Evolutionary conservation across 2,329 filamentous ascomycete species (phyloP).

Genomic region (Ophiostoma sp.): DNA sequence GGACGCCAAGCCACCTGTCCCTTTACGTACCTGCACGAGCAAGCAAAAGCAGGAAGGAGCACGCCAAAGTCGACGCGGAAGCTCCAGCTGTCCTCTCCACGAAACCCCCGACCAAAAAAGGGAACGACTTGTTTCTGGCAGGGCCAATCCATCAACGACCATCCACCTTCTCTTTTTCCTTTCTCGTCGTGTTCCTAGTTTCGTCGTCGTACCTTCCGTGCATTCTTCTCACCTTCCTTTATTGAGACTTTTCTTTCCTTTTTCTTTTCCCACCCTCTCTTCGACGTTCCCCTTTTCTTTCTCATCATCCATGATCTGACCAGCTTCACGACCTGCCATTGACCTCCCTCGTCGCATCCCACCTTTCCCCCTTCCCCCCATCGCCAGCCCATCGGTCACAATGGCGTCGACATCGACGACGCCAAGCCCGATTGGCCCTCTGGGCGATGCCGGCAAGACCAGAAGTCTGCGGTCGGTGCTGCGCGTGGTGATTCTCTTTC

Average conservation of each 20-base stretch:
- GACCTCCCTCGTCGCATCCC: slow-evolving; percentile 8
- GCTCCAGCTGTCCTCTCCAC: slow-evolving; percentile 30
- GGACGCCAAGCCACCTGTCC: slow-evolving; percentile 24
- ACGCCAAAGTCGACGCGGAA: slow-evolving; percentile 20
- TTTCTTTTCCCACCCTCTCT: not conserved
- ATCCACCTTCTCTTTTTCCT: slow-evolving; percentile 1
- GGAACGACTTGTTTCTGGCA: slow-evolving; percentile 19
- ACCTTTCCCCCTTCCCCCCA: not conserved
- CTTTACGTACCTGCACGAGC: slow-evolving; percentile 9
- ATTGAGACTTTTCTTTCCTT: not conserved
- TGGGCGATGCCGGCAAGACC: slow-evolving; percentile 76
- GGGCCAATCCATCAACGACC: slow-evolving; percentile 21
- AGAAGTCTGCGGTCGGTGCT: slow-evolving; percentile 82
- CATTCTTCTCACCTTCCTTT: slow-evolving; percentile 12
- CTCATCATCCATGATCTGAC: not conserved
- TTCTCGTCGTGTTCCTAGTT: not conserved
- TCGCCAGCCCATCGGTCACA: slow-evolving; percentile 36
- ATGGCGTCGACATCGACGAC: slow-evolving; percentile 43
- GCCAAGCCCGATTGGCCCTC: slow-evolving; percentile 48
- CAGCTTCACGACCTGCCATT: not conserved
- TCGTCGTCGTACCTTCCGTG: not conserved
- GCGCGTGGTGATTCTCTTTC: slow-evolving; percentile 82
- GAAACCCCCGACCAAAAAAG: slow-evolving; percentile 15
- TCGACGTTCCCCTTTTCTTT: not conserved
- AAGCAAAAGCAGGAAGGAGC: slow-evolving; percentile 4